phyloP scores from a whole-genome alignment of 305 asterid genomes.

The Nicotiana rustica region DNA sequence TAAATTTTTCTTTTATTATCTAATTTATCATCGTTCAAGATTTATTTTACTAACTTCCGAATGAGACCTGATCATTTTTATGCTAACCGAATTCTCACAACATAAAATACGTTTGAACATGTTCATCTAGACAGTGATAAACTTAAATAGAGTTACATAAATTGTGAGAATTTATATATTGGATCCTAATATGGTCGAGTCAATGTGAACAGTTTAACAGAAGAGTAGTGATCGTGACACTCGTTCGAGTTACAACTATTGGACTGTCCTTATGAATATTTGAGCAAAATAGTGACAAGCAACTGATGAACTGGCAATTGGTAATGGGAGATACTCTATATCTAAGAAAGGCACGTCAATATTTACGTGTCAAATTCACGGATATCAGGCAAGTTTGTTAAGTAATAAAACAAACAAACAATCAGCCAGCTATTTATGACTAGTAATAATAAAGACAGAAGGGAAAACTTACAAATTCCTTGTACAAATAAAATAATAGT shows the following conservation, averaged over 20 bases:
- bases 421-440: background rate
- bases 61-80: too few species aligned
- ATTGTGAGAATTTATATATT: too few species aligned
- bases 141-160: too few species aligned
- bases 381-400: slow-evolving; percentile 25
- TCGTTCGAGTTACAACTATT: background rate
- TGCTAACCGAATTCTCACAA: too few species aligned
- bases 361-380: slow-evolving; percentile 31
- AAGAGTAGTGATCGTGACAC: background rate
- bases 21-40: too few species aligned
- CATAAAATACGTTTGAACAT: too few species aligned
- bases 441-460: background rate
- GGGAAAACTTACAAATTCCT: background rate
- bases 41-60: too few species aligned
- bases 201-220: background rate
- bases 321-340: background rate
- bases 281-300: background rate
- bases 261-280: background rate
- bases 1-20: too few species aligned
- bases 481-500: background rate
- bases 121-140: too few species aligned
- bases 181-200: too few species aligned
- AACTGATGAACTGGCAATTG: slow-evolving; percentile 25
- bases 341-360: slow-evolving; percentile 25
- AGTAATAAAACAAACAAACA: slow-evolving; percentile 19